These are phyloP conservation scores for Saprolegnia diclina DNA, from an alignment of 352 stramenopile genomes.

Conservation along the genomic window DNA sequence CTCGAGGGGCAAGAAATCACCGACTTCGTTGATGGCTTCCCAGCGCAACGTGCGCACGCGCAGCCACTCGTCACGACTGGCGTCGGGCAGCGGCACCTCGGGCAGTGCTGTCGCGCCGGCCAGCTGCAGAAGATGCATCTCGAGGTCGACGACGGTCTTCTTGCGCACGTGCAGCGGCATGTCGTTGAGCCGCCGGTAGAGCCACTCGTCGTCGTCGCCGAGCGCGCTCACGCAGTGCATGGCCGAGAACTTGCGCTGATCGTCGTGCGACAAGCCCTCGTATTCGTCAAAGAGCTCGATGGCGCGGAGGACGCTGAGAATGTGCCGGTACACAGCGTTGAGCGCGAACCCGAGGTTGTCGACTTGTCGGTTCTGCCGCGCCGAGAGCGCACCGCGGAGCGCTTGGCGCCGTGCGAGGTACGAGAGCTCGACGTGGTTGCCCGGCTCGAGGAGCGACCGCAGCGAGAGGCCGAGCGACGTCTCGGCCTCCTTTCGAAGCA, in stretches of 20 bases:
- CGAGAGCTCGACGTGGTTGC: conserved; percentile 28
- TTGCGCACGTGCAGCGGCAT: conserved; percentile 47
- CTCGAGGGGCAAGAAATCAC: conserved; percentile 51
- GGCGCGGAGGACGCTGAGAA: conserved; percentile 47
- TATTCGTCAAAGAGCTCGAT: conserved; percentile 59
- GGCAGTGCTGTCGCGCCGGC: conserved; percentile 27
- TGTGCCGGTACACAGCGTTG: conserved; percentile 45
- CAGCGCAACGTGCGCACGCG: conserved; percentile 38
- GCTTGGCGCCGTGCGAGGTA: conserved; percentile 41
- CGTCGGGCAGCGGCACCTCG: conserved; percentile 25
- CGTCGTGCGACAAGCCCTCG: conserved; percentile 40
- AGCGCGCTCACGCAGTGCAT: conserved; percentile 47
- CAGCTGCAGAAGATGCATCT: conserved; percentile 60
- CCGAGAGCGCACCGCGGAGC: conserved; percentile 46
- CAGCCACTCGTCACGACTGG: conserved; percentile 49
- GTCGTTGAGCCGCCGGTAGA: conserved; percentile 51
- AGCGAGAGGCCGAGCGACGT: conserved; percentile 2
- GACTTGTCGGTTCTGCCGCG: conserved; percentile 55
- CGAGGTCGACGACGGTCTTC: conserved; percentile 49
- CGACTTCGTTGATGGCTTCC: conserved; percentile 39
- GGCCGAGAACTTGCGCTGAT: conserved; percentile 47
- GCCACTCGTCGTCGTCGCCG: conserved; percentile 39
- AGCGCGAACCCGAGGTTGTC: conserved; percentile 53
- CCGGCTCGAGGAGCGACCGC: not conserved
- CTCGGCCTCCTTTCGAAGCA: conserved; percentile 21